Evolutionary conservation across 345 rosid species (phyloP), one percentile per base, ranked within the genome.

Genomic region (Populus simonii): DNA sequence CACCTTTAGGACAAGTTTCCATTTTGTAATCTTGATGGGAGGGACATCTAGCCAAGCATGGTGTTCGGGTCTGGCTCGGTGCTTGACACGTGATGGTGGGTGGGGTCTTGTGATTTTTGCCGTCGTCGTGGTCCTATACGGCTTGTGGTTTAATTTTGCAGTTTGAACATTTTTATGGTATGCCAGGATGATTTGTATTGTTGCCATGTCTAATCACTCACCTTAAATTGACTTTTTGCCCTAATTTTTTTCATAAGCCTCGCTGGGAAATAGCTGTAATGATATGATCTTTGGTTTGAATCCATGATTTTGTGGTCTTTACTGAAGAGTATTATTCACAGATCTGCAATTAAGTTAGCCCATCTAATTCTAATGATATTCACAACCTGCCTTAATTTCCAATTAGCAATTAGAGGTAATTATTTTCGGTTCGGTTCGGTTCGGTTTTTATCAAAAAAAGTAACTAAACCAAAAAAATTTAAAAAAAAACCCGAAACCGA

Each of bases 1-100:
- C 43, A 79, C 81, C 66, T 66, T 67, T 70, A 41, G 35, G 81
- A 25, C 61, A 79, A 67, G 77, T 67, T 25, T 73, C 18, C 10
- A 6, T 62, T 45, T 12, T 77, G 6, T 43, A 61, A 65, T 31
- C 8, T 55, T 59, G 12, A 47, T 47, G 22, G 10, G 57, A 35
- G 72, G 49, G 57, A 72, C 66, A 66, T 36, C 73, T 68, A 33
- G 22, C 12, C 72, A 39, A 4, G 25, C 17, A 55, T n/a, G 9
- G 53, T 27, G 31, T 49, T 18, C 0, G 22, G 5, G 20, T 41
- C 18, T 13, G 31, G 25, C 38, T 16, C 20, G 68, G 73, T 73
- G 81, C 62, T 73, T 12, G 18, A 57, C 81, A 73, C 72, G 73
- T 73, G 81, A 57, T 35, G 75, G 7, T 31, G 15, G 2, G 69